Percentiles rank a stretch among this genome's conserved stretches.
phyloP scores from a whole-genome alignment of 169 alveolate species.

The Pseudocohnilembus persalinus region DNA sequence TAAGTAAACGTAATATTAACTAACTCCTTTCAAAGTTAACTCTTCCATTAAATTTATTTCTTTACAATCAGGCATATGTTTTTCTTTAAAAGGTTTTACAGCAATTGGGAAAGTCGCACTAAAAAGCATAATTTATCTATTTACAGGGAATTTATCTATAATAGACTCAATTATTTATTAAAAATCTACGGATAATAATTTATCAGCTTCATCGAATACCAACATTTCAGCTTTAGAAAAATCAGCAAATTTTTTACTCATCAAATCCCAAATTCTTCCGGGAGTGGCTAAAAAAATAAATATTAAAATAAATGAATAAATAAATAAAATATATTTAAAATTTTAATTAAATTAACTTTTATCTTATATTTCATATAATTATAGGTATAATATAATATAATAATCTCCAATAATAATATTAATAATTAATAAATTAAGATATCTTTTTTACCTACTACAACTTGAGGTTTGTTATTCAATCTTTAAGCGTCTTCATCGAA shows the following conservation, averaged over 20 bases:
- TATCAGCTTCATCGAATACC: slow-evolving; percentile 99
- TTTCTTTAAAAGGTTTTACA: slow-evolving; percentile 94
- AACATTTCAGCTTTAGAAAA: slow-evolving; percentile 90
- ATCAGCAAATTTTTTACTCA: slow-evolving; percentile 94
- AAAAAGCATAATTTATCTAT: slow-evolving; percentile 90
- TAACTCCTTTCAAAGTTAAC: slow-evolving; percentile 97
- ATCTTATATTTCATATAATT: slow-evolving; percentile 1
- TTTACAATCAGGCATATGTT: slow-evolving; percentile 95
- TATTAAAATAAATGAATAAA: slow-evolving; percentile 32
- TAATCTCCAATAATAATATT: neutral
- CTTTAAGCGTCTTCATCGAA: slow-evolving; percentile 96
- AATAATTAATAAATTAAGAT: neutral
- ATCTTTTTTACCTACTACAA: slow-evolving; percentile 91
- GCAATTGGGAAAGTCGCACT: slow-evolving; percentile 99
- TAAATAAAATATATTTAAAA: slow-evolving; percentile 13
- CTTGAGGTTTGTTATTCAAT: slow-evolving; percentile 94
- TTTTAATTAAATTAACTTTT: slow-evolving; percentile 42
- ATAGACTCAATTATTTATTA: slow-evolving; percentile 95
- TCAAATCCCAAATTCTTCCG: slow-evolving; percentile 96
- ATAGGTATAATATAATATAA: neutral
- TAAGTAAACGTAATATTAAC: slow-evolving; percentile 97
- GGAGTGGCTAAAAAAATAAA: slow-evolving; percentile 89
- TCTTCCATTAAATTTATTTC: slow-evolving; percentile 98
- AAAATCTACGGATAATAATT: slow-evolving; percentile 97
- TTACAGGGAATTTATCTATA: slow-evolving; percentile 89